phyloP scores from a whole-genome alignment of 768 basidiomycete genomes.

The Leccinellum luteum region DNA sequence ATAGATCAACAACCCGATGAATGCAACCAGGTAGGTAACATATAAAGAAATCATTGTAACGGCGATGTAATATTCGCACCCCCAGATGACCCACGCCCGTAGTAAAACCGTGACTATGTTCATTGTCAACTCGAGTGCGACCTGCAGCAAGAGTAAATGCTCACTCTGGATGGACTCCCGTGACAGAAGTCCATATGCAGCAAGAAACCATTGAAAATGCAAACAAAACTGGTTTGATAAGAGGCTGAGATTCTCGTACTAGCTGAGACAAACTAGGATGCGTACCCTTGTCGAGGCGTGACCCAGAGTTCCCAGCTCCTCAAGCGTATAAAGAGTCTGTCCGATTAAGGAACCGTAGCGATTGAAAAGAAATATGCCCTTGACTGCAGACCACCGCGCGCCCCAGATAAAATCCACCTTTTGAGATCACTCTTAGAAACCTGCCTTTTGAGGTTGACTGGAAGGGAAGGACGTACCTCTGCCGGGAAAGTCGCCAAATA shows the following conservation, averaged over 20 bases:
- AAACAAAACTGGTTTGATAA: slow-evolving; percentile 12
- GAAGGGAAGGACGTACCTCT: slow-evolving; percentile 9
- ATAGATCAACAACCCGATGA: not conserved
- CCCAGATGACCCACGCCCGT: slow-evolving; percentile 21
- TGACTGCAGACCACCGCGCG: slow-evolving; percentile 10
- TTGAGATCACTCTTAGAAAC: not conserved
- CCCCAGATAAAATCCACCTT: slow-evolving; percentile 2
- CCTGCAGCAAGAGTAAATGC: not conserved
- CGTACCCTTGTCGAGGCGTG: slow-evolving; percentile 11
- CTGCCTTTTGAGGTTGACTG: not conserved
- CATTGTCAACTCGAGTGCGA: not conserved
- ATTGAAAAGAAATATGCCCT: slow-evolving; percentile 17
- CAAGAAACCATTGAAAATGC: not conserved
- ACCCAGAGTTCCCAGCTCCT: slow-evolving; percentile 14
- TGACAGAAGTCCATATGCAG: not conserved
- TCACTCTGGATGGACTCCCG: not conserved
- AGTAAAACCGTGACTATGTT: slow-evolving; percentile 14
- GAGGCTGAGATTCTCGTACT: not conserved
- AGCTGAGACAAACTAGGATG: not conserved
- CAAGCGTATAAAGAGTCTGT: slow-evolving; percentile 7
- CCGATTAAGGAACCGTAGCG: slow-evolving; percentile 15
- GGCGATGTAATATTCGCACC: not conserved
- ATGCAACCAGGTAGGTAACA: not conserved
- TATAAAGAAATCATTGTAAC: slow-evolving; percentile 11
- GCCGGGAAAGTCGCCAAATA: slow-evolving; percentile 10